Evolutionary conservation across 2,329 filamentous ascomycete genomes (phyloP), one percentile per base, ranked within the genome.

Genomic region (Talaromyces albobiverticillius): DNA sequence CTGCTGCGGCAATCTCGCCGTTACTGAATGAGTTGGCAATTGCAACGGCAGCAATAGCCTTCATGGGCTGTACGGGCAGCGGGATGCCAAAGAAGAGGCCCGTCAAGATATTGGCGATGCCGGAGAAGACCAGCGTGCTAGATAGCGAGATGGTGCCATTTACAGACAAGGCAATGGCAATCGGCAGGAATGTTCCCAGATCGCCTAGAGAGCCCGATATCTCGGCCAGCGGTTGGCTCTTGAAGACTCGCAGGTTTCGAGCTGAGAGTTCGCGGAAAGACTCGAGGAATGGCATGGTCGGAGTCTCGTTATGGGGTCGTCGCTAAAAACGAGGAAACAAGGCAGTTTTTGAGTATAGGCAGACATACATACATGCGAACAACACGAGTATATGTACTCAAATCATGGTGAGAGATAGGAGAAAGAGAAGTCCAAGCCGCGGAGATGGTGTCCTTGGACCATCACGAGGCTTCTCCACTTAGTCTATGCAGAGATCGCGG

Each of bases 1-100:
- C 93, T 1, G 91, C 90, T 0, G 89, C 87, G n/a, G 90, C 83
- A 40, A 88, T 92, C 59, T 90, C 82, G 46, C 82, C 82, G 16
- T 85, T 78, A 1, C 82, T 83, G 59, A 89, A 85, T 26, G 76
- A 77, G 10, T 83, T 79, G 6, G 86, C 79, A 55, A 96, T 89
- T n/a, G 91, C 90, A 0, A 95, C 88, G 1, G 92, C 89, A 5
- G 92, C 92, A 57, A 97, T 95, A 34, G 93, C 92, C 79, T 87
- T 88, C 85, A 88, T 88, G 0, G 92, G 92, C 74, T 96, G 92
- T 0, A 96, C 91, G 0, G 92, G 92, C 3, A 96, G 74, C 2
- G 93, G 93, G 38, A 97, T 87, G 6, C 93, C 93, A 64, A 96
- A 97, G 29, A 86, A 72, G 1, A 86, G 67, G 16, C 93, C 94